These are phyloP conservation scores for Chaetomium sp. DNA, from an alignment of 2,329 filamentous ascomycete species.

Conservation along the genomic window DNA sequence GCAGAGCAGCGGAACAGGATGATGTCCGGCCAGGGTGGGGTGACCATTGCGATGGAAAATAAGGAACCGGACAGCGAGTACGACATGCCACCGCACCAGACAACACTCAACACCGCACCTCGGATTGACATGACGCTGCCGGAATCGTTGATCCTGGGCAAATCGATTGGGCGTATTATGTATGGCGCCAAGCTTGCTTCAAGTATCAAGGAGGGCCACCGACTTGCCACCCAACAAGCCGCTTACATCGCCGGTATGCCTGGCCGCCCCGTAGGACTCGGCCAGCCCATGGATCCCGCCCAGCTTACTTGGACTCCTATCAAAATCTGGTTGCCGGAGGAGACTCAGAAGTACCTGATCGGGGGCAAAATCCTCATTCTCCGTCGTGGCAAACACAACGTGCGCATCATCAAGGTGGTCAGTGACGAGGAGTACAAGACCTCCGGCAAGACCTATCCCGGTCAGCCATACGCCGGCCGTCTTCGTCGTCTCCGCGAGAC, in stretches of 20 bases:
- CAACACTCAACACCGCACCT: constrained; percentile 41
- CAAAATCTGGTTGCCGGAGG: constrained; percentile 49
- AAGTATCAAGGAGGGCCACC: constrained; percentile 52
- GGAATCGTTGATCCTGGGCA: constrained; percentile 44
- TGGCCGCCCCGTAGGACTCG: constrained; percentile 26
- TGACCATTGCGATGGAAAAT: constrained; percentile 1
- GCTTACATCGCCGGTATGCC: constrained; percentile 55
- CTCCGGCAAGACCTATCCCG: constrained; percentile 46
- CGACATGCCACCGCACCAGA: constrained; percentile 17
- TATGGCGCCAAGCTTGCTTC: constrained; percentile 51
- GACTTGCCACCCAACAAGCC: constrained; percentile 48
- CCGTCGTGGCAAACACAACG: constrained; percentile 57
- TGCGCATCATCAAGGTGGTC: constrained; percentile 55
- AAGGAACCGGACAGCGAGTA: constrained; percentile 14
- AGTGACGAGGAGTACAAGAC: constrained; percentile 47
- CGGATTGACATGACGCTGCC: constrained; percentile 54
- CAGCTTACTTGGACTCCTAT: constrained; percentile 57
- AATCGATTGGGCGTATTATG: constrained; percentile 54
- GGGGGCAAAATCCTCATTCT: constrained; percentile 53
- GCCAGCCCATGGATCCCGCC: constrained; percentile 19
- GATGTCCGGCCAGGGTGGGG: constrained; percentile 37
- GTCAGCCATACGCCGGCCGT: constrained; percentile 44
- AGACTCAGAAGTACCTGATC: constrained; percentile 56
- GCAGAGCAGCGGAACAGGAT: constrained; percentile 51
- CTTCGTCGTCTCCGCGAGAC: constrained; percentile 39